Conservation (phyloP, 2,329 filamentous ascomycete genomes). For the Aaosphaeria pasadenensis region DNA sequence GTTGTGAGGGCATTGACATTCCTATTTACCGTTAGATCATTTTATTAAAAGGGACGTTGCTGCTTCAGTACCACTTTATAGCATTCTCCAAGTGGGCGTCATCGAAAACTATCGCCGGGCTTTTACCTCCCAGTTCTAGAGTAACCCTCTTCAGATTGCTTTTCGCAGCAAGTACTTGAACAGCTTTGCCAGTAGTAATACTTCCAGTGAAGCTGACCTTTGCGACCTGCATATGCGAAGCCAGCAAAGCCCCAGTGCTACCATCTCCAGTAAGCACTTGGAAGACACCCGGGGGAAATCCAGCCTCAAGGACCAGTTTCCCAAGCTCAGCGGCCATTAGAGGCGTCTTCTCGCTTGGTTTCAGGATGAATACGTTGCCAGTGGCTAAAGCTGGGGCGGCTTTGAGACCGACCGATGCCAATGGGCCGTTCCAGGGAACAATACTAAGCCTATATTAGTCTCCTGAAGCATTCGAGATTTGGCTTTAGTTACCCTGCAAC, state of each 20-base stretch:
- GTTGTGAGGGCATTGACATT: conserved; percentile 48
- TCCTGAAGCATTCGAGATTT: neutral
- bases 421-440: conserved; percentile 44
- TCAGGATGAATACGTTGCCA: conserved; percentile 51
- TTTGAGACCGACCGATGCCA: conserved; percentile 48
- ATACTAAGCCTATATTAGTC: neutral
- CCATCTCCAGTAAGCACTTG: conserved; percentile 58
- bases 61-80: conserved; percentile 17
- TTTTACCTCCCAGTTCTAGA: conserved; percentile 58
- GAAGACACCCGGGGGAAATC: conserved; percentile 56
- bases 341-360: conserved; percentile 53
- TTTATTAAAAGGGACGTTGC: conserved; percentile 10
- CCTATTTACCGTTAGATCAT: conserved; percentile 11
- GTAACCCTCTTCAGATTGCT: conserved; percentile 55
- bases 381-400: conserved; percentile 53
- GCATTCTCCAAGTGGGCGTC: conserved; percentile 51
- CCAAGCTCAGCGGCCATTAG: conserved; percentile 59
- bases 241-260: conserved; percentile 55
- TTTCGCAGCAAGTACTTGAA: conserved; percentile 51
- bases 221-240: conserved; percentile 52
- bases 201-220: conserved; percentile 62
- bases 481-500: neutral
- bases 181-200: conserved; percentile 54
- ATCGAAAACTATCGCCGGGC: conserved; percentile 52
- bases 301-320: conserved; percentile 37